These are phyloP conservation scores for Podospora sp. DNA, from an alignment of 495 filamentous ascomycete genomes.

Conservation along the genomic window DNA sequence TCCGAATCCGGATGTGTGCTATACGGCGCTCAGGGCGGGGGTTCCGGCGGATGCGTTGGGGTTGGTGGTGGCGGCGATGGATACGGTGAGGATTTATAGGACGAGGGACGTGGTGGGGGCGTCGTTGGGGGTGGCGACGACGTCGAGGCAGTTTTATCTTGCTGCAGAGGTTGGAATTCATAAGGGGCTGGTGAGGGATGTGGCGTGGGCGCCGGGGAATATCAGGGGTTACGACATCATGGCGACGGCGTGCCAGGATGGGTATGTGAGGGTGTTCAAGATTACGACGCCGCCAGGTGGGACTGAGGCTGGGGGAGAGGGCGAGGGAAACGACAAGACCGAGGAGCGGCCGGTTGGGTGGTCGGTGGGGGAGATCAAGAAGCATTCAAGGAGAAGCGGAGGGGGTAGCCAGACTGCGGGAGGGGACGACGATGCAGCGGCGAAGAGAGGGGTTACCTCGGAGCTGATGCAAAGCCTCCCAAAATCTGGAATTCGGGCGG, in stretches of 20 bases:
- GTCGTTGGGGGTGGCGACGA: constrained; percentile 51
- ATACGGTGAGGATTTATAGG: constrained; percentile 76
- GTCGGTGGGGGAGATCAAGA: constrained; percentile 36
- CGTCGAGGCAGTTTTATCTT: constrained; percentile 69
- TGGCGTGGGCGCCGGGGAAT: constrained; percentile 90
- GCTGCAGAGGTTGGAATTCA: constrained; percentile 72
- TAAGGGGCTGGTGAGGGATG: constrained; percentile 77
- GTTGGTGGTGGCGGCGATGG: constrained; percentile 82
- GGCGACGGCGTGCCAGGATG: constrained; percentile 91
- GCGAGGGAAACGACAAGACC: constrained; percentile 26
- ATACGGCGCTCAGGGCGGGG: constrained; percentile 72
- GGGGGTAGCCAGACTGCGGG: constrained; percentile 23
- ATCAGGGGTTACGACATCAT: constrained; percentile 85
- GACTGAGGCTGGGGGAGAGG: not conserved
- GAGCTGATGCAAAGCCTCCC: constrained; percentile 29
- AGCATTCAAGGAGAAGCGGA: constrained; percentile 32
- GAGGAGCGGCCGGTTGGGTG: constrained; percentile 37
- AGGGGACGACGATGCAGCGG: constrained; percentile 9
- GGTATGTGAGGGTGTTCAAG: constrained; percentile 81
- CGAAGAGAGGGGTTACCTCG: constrained; percentile 18
- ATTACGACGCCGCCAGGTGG: constrained; percentile 59
- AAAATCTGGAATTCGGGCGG: constrained; percentile 60
- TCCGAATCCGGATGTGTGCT: constrained; percentile 77
- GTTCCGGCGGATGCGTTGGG: constrained; percentile 72
- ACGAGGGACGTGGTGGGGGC: constrained; percentile 63